Evolutionary conservation across 352 stramenopile species (phyloP).

Genomic region (Phytophthora multivora): DNA sequence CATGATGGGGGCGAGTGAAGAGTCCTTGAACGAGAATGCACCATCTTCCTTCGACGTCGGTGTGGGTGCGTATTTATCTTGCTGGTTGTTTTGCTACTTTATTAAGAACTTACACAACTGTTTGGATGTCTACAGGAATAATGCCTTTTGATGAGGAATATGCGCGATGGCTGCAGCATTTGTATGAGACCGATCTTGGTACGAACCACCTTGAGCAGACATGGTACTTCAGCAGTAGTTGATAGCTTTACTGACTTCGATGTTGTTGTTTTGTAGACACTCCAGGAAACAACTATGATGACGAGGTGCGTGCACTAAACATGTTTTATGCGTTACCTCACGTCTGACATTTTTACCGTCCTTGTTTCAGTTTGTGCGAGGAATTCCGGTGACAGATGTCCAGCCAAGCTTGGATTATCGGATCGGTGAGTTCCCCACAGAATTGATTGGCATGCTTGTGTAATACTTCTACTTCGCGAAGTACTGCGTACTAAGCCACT

Average conservation of each 20-base stretch:
- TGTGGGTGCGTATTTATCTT: conserved; percentile 36
- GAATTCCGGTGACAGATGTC: conserved; percentile 34
- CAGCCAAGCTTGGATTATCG: conserved; percentile 42
- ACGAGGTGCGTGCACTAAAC: conserved; percentile 36
- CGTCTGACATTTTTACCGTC: neutral
- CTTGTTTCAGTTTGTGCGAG: conserved; percentile 35
- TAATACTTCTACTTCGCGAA: no score
- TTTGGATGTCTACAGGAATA: conserved; percentile 9
- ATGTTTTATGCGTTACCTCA: neutral
- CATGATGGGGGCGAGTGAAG: conserved; percentile 68
- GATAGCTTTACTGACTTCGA: neutral
- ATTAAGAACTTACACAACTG: neutral
- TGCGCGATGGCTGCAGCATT: conserved; percentile 83
- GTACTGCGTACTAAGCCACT: neutral
- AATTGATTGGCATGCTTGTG: no score
- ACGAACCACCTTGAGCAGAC: conserved; percentile 13
- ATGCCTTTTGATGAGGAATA: conserved; percentile 90
- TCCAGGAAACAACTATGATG: conserved; percentile 53
- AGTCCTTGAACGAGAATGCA: conserved; percentile 68
- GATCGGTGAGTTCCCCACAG: conserved; percentile 31
- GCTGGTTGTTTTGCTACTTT: neutral
- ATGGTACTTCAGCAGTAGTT: neutral
- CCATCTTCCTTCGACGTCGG: conserved; percentile 71
- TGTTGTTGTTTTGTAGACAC: conserved; percentile 35
- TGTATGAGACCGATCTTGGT: conserved; percentile 88